These are phyloP conservation scores for Blastobotrys arbuscula DNA, from an alignment of 1,139 yeast genomes.

Conservation along the genomic window DNA sequence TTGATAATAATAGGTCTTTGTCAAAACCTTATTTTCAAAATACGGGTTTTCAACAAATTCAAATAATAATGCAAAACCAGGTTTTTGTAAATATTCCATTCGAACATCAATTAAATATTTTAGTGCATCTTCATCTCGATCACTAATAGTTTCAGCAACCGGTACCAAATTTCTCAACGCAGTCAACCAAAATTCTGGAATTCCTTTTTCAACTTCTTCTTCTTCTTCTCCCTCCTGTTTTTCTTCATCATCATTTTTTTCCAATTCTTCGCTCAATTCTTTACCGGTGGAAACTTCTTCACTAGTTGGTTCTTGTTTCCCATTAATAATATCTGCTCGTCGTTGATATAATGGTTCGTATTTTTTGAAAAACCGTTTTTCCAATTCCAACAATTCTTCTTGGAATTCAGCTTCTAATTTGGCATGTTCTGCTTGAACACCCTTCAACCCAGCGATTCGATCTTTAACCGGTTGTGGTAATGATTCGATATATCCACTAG, in stretches of 20 bases:
- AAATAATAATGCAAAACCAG: slow-evolving; percentile 86
- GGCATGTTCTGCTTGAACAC: slow-evolving; percentile 78
- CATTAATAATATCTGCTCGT: slow-evolving; percentile 68
- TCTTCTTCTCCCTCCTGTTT: slow-evolving; percentile 43
- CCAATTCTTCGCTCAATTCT: slow-evolving; percentile 48
- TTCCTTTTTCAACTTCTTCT: slow-evolving; percentile 50
- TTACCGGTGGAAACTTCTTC: slow-evolving; percentile 78
- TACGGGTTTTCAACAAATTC: slow-evolving; percentile 73
- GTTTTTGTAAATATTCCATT: slow-evolving; percentile 76
- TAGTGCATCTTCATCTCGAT: slow-evolving; percentile 84
- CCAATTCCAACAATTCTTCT: slow-evolving; percentile 79
- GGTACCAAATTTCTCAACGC: slow-evolving; percentile 84
- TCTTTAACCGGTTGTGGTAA: slow-evolving; percentile 72
- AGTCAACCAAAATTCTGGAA: slow-evolving; percentile 96
- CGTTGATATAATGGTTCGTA: slow-evolving; percentile 74
- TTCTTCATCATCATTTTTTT: slow-evolving; percentile 43
- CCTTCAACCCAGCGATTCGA: slow-evolving; percentile 76
- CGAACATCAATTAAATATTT: slow-evolving; percentile 62
- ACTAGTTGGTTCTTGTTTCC: slow-evolving; percentile 67
- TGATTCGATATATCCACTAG: slow-evolving; percentile 77
- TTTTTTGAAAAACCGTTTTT: slow-evolving; percentile 67
- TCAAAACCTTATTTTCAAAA: slow-evolving; percentile 64
- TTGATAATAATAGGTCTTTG: slow-evolving; percentile 89
- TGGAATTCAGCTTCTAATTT: slow-evolving; percentile 88
- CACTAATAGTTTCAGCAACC: slow-evolving; percentile 80